A percentile compares a stretch with the other conserved stretches of the same genome.
phyloP scores from a whole-genome alignment of 371 early-diverging fungal genomes.

The Mortierella sp. region DNA sequence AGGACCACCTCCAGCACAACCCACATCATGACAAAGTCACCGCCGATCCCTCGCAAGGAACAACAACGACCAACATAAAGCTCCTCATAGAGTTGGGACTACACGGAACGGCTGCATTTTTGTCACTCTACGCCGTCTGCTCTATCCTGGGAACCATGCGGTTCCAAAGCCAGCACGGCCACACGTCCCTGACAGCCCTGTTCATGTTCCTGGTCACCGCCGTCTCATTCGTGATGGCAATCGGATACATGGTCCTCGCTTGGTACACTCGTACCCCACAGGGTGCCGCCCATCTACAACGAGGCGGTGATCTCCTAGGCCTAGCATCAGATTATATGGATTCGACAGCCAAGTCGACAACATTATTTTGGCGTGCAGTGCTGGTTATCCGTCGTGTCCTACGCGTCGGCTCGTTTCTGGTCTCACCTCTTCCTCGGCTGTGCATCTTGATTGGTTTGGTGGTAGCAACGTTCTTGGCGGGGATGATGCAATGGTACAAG shows the following conservation, averaged over 20 bases:
- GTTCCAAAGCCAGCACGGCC: conserved; percentile 14
- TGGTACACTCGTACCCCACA: conserved; percentile 28
- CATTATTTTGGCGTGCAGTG: background rate
- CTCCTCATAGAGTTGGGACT: conserved; percentile 17
- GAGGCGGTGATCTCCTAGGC: background rate
- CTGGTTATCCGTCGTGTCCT: background rate
- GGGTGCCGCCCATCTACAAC: conserved; percentile 2
- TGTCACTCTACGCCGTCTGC: conserved; percentile 29
- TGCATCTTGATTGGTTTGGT: conserved; percentile 14
- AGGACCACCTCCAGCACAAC: background rate
- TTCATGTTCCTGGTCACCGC: conserved; percentile 29
- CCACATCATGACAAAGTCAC: background rate
- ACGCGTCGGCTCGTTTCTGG: conserved; percentile 1
- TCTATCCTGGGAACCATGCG: conserved; percentile 21
- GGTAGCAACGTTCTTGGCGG: conserved; percentile 8
- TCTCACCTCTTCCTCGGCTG: conserved; percentile 19
- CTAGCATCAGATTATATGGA: background rate
- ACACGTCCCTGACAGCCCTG: conserved; percentile 16
- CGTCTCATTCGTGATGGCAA: conserved; percentile 18
- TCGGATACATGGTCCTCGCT: conserved; percentile 24
- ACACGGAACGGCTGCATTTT: conserved; percentile 22
- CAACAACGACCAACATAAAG: background rate
- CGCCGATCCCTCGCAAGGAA: background rate
- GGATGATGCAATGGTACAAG: conserved; percentile 18
- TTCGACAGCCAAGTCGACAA: background rate